Evolutionary conservation across 225 moss, liverwort and hornwort species (phyloP).

Genomic region (Bryoerythrophyllum caledonicum): DNA sequence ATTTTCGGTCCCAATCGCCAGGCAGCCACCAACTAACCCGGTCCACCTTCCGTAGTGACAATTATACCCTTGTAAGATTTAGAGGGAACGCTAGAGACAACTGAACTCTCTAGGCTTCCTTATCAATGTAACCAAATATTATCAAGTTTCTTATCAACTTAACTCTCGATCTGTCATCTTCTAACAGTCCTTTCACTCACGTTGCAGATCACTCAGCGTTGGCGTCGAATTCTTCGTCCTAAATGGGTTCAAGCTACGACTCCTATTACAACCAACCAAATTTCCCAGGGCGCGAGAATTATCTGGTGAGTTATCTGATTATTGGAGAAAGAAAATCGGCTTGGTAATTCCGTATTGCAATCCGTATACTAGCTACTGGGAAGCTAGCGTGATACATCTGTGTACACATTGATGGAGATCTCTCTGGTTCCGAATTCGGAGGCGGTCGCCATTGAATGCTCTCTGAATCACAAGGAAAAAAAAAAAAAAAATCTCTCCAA

Average conservation of each 20-base stretch:
- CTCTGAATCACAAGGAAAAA: no score
- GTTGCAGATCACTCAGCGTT: slow-evolving; percentile 4
- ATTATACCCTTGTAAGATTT: neutral
- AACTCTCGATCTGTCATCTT: no score
- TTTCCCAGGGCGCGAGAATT: slow-evolving; percentile 41
- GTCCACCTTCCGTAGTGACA: neutral
- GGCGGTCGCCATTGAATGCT: slow-evolving; percentile 27
- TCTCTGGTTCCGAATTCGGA: neutral
- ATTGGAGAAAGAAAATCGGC: no score
- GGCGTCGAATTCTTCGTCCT: slow-evolving; percentile 12
- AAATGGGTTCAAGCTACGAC: slow-evolving; percentile 51
- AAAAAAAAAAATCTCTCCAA: slow-evolving; percentile 1
- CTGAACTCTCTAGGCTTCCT: neutral
- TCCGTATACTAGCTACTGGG: no score
- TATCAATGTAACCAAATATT: no score
- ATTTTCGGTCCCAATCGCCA: neutral
- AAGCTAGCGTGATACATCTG: neutral
- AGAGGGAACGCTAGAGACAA: neutral
- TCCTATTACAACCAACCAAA: slow-evolving; percentile 44
- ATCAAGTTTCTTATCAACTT: no score
- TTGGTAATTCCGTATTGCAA: neutral
- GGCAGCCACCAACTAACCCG: neutral
- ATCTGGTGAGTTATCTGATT: slow-evolving; percentile 25
- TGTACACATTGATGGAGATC: neutral
- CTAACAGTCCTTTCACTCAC: neutral